Percentiles rank a stretch among this genome's conserved stretches.
phyloP scores from a whole-genome alignment of 306 rosid genomes.

The Inga laurina region DNA sequence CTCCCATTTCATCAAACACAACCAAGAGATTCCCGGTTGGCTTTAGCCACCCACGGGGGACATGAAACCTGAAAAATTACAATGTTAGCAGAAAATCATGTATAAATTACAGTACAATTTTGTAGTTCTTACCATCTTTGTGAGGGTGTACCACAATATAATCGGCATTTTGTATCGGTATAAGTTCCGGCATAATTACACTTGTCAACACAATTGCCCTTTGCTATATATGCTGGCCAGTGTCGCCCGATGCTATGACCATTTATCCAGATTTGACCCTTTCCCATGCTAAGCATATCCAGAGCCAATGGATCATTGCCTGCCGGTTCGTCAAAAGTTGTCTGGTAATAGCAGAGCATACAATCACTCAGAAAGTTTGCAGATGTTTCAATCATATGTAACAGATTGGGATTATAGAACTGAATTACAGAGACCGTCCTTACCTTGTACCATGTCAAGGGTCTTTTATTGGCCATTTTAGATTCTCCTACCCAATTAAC shows the following conservation, averaged over 20 bases:
- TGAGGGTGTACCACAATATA: conserved; percentile 68
- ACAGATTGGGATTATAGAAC: background rate
- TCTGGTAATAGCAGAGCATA: conserved; percentile 41
- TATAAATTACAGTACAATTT: background rate
- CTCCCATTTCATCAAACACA: conserved; percentile 94
- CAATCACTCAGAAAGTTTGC: conserved; percentile 11
- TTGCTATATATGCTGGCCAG: conserved; percentile 69
- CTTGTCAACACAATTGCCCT: conserved; percentile 50
- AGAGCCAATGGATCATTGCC: conserved; percentile 84
- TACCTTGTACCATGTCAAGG: conserved; percentile 84
- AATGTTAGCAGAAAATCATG: background rate
- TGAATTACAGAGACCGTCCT: background rate
- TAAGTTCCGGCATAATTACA: conserved; percentile 69
- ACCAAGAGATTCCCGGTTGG: conserved; percentile 69
- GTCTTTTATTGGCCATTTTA: conserved; percentile 41
- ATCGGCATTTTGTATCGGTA: conserved; percentile 62
- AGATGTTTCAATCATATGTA: conserved; percentile 4
- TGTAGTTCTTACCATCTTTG: conserved; percentile 69
- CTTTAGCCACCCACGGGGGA: conserved; percentile 87
- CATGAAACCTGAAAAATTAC: conserved; percentile 72
- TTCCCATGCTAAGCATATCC: conserved; percentile 83
- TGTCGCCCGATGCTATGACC: conserved; percentile 85
- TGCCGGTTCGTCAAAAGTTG: conserved; percentile 57
- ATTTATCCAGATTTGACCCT: conserved; percentile 87
- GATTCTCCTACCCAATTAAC: conserved; percentile 63